Base-by-base conservation (phyloP, 176 grass and related monocot genomes). In the Otatea glauca region DNA sequence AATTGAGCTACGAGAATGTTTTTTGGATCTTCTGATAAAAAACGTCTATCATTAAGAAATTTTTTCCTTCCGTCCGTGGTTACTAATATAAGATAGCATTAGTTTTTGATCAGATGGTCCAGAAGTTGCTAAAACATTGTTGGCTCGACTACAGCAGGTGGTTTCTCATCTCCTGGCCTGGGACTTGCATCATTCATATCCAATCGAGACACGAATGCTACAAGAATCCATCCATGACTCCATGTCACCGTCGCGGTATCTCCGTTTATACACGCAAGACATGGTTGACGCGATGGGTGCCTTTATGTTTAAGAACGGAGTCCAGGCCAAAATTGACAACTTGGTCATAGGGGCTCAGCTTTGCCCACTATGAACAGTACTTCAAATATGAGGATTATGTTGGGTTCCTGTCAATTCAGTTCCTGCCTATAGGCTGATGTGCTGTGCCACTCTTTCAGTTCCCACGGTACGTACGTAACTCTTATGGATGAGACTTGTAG, bases 191-290 rank as follows among this genome's bases (percentile, higher is more conserved):
- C 13, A 2, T 9, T 43, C 7, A 50, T 18, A n/a, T 62, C 25
- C 12, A 27, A 24, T 47, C 6, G 27, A 35, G 32, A 16, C 37
- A 75, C 15, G 64, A 16, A 6, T 10, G 32, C 20, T 20, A 7
- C 3, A 56, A 29, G 39, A 63, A 49, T 49, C 47, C 47, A 49
- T 14, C 12, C 47, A 25, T 24, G 45, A 23, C 44, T 45, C 44
- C 44, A 38, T 32, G 82, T 85, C 77, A 35, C 5, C 0, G 25
- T 79, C 70, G 35, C 6, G 65, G 83, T 37, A 81, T 76, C 77
- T 63, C 71, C 88, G 24, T 77, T 43, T 64, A 39, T 4, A 24
- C 3, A 89, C 83, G 88, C 88, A 86, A 86, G 50, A 23, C 53
- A 61, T 38, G 77, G 32, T 27, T 18, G 72, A 49, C 4, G 24